Base-by-base conservation (phyloP, 768 basidiomycete genomes). In the Pulveroboletus sp. region DNA sequence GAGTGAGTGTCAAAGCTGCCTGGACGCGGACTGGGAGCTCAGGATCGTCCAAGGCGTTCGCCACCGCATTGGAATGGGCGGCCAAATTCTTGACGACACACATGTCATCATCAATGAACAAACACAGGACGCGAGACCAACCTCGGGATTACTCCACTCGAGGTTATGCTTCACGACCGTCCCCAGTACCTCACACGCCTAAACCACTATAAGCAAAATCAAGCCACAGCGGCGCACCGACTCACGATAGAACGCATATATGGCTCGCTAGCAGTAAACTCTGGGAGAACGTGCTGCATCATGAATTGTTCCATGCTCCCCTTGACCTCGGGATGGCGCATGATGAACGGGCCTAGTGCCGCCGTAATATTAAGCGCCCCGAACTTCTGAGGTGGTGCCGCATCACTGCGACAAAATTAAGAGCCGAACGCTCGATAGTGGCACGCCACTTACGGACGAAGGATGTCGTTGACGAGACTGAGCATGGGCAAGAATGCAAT, bases 21-120 rank as follows among this genome's bases (percentile, higher is more conserved):
- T 91, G 88, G 9, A 94, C 87, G 32, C 85, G 81, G 24, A 94
- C 90, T 0, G 91, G 90, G 46, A 94, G 75, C 53, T 89, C 85
- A 0, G 79, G 63, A 56, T 94, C 90, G 59, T 90, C 86, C 40
- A 94, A 71, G 6, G 79, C 79, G n/a, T 70, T 67, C 19, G 82
- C 80, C 38, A 88, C 75, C 1, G 81, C 84, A 33, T 75, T 74
- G 69, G 86, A 87, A 60, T 85, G 80, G 25, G 66, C 69, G 49
- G 75, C 76, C 59, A 92, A 67, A 59, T 81, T 77, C 84, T 90
- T 4, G 4, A 31, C 8, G 40, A n/a, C 7, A 16, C 11, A 3
- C 1, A 34, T 27, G 19, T 53, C n/a, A 49, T 44, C 33, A 44
- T 36, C 17, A 17, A 16, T 24, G 11, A 31, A 34, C 11, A 10